Base-by-base conservation (phyloP, 306 rosid genomes). In the Quercus ilex region DNA sequence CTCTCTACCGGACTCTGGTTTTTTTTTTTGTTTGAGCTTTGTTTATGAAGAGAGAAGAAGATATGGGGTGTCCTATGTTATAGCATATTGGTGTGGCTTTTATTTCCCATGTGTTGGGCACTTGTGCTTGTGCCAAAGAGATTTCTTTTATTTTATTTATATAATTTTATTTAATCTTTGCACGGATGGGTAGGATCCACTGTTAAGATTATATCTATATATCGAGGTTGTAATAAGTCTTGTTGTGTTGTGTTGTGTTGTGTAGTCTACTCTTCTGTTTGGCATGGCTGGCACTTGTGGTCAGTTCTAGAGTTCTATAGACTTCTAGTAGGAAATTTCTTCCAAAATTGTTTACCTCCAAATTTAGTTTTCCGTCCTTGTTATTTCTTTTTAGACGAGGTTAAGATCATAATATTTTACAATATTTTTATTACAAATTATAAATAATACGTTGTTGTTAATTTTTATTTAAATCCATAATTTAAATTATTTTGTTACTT, bases 161-260 rank as follows among this genome's bases (percentile, higher is more conserved):
- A 30, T 18, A 56, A 18, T 81, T 80, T 76, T 72, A 76, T 88
- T 77, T 82, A 73, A 62, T 74, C 74, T 70, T 83, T 53, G 91
- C 95, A 90, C 90, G 97, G 96, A 82, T 82, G 94, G 83, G 88
- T 77, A 86, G 77, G 76, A 49, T 49, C 53, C 78, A 58, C 77
- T 76, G 79, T 55, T 72, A 69, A 79, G 73, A 85, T 78, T 79
- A 81, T 62, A 76, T 83, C 75, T 76, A 69, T 71, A 81, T 69
- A 4, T 78, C 78, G 53, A 79, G 79, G 85, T 30, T 46, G 82
- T 78, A 11, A 67, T 78, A 11, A 67, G 25, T 28, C 63, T 51
- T 41, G 10, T 38, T 38, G 10, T 38, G 46, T 38, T 35, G 5
- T 31, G 33, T 31, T 1, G 7, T 38, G 10, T 6, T 38, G 9